Evolutionary conservation across 2,329 filamentous ascomycete species (phyloP).

Genomic region (Metarhizium guizhouense): DNA sequence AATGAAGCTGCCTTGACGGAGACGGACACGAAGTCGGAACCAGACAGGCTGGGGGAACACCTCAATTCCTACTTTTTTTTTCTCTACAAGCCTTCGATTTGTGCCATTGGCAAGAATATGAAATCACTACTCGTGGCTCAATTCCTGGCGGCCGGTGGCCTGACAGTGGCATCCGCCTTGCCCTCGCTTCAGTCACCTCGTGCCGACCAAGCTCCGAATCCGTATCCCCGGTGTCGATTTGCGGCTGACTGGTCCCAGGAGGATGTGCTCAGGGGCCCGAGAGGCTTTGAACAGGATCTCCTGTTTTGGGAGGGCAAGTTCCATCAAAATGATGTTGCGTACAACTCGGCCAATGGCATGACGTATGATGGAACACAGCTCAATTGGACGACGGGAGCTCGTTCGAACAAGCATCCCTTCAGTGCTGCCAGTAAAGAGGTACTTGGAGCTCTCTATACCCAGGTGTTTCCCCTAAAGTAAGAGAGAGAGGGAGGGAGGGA

Average conservation of each 20-base stretch:
- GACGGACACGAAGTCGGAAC: no score
- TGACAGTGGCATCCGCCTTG: neutral
- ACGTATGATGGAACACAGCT: slow-evolving; percentile 30
- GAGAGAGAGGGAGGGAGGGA: neutral
- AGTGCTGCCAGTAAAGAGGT: slow-evolving; percentile 30
- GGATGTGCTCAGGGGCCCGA: slow-evolving; percentile 18
- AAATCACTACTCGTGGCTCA: neutral
- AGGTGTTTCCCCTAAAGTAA: neutral
- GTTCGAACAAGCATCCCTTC: slow-evolving; percentile 26
- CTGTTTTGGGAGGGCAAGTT: slow-evolving; percentile 36
- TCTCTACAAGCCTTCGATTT: no score
- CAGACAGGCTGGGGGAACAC: no score
- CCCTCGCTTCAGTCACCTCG: neutral
- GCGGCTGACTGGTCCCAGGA: slow-evolving; percentile 19
- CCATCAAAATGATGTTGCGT: slow-evolving; percentile 30
- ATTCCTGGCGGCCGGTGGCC: neutral
- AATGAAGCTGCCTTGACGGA: no score
- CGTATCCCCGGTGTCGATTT: slow-evolving; percentile 20
- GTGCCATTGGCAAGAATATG: neutral
- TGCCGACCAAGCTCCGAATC: neutral
- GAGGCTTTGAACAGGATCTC: slow-evolving; percentile 25
- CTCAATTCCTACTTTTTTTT: no score
- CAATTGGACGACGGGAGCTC: slow-evolving; percentile 26
- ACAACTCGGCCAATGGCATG: slow-evolving; percentile 32
- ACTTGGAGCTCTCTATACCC: neutral